Evolutionary conservation across 169 alveolate species (phyloP).

Genomic region (Cryptosporidium sp.): DNA sequence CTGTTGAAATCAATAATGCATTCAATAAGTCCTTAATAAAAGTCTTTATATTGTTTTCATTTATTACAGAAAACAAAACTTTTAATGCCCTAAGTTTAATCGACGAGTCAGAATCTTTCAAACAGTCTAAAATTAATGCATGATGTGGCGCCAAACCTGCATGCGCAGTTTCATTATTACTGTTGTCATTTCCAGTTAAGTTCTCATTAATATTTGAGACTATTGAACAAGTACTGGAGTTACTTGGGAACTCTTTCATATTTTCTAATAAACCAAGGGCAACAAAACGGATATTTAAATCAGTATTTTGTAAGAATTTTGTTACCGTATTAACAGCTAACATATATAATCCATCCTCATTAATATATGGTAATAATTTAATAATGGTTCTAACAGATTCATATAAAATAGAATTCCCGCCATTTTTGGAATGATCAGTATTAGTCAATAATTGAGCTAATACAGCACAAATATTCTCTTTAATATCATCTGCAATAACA

Average conservation of each 20-base stretch:
- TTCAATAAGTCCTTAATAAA: conserved; percentile 93
- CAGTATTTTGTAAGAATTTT: conserved; percentile 92
- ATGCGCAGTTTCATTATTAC: conserved; percentile 66
- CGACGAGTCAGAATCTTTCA: conserved; percentile 95
- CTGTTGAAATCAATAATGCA: conserved; percentile 89
- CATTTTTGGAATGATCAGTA: conserved; percentile 93
- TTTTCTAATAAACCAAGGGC: conserved; percentile 81
- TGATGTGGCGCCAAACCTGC: conserved; percentile 45
- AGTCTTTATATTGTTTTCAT: conserved; percentile 90
- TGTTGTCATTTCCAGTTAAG: conserved; percentile 13
- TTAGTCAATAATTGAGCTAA: conserved; percentile 95
- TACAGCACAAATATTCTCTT: conserved; percentile 91
- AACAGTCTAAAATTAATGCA: conserved; percentile 82
- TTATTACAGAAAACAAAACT: conserved; percentile 93
- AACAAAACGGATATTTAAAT: conserved; percentile 91
- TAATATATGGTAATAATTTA: conserved; percentile 22
- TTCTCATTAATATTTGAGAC: neutral
- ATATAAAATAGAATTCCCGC: conserved; percentile 97
- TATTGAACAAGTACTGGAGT: neutral
- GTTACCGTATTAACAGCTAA: conserved; percentile 95
- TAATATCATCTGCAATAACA: conserved; percentile 80
- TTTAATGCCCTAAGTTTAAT: conserved; percentile 96
- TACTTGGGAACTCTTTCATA: conserved; percentile 77
- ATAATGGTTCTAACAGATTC: conserved; percentile 97
- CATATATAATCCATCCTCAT: conserved; percentile 86